These are phyloP conservation scores for Boehmeria nivea DNA, from an alignment of 306 rosid species.

Conservation along the genomic window DNA sequence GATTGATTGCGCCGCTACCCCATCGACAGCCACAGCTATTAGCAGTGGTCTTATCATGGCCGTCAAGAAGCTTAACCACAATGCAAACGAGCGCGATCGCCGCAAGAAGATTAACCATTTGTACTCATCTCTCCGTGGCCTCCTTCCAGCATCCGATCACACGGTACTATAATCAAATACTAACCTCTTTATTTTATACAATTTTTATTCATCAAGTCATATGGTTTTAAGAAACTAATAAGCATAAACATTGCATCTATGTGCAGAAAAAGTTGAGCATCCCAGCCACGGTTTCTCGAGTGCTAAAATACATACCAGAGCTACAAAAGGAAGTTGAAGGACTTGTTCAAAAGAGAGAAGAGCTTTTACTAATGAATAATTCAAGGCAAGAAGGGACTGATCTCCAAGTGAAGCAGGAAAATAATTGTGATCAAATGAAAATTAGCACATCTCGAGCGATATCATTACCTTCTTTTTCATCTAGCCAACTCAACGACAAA, in stretches of 20 bases:
- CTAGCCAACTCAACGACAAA: constrained; percentile 34
- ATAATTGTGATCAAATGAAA: not conserved
- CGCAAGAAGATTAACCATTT: constrained; percentile 68
- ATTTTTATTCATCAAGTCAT: no score
- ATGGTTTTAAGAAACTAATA: no score
- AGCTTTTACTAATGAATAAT: constrained; percentile 24
- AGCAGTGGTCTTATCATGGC: constrained; percentile 6
- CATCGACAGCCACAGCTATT: constrained; percentile 2
- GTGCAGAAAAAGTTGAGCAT: constrained; percentile 55
- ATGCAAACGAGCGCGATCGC: constrained; percentile 81
- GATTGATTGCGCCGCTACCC: constrained; percentile 5
- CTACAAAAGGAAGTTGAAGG: constrained; percentile 48
- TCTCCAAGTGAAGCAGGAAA: not conserved
- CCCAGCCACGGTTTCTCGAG: constrained; percentile 52
- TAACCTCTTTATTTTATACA: no score
- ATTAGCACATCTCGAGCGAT: constrained; percentile 7
- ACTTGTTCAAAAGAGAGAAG: constrained; percentile 40
- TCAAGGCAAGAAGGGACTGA: constrained; percentile 14
- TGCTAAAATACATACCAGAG: constrained; percentile 56
- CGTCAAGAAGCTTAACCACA: constrained; percentile 62
- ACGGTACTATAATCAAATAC: constrained; percentile 31
- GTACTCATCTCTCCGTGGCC: constrained; percentile 63
- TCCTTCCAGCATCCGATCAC: constrained; percentile 52
- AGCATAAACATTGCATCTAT: not conserved
- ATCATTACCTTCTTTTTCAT: constrained; percentile 36